Evolutionary conservation across 2,329 filamentous ascomycete genomes (phyloP).

Genomic region (Leptographium lundbergii): DNA sequence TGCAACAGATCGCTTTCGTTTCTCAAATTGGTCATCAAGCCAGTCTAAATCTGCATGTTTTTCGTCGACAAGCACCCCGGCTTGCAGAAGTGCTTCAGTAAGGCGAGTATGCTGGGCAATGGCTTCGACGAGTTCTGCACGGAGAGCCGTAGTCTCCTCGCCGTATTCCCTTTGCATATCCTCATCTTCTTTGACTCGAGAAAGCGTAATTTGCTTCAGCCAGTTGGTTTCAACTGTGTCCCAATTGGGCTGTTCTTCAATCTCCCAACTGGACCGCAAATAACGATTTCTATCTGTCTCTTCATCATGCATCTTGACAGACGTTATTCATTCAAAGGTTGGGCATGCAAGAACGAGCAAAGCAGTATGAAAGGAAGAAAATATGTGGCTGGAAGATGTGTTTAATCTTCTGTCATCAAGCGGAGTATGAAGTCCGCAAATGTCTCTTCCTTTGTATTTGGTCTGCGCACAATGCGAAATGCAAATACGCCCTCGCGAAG

Average conservation of each 20-base stretch:
- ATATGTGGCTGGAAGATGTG: not conserved
- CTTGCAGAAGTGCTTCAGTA: slow-evolving; percentile 23
- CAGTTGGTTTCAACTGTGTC: slow-evolving; percentile 24
- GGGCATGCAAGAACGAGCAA: not conserved
- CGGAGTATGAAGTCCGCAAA: not conserved
- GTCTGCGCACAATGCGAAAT: not conserved
- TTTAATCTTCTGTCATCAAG: not conserved
- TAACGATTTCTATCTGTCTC: not conserved
- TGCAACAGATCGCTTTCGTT: not conserved
- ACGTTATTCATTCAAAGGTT: not conserved
- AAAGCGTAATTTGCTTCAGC: slow-evolving; percentile 11
- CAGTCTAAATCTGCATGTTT: slow-evolving; percentile 7
- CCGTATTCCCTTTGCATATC: slow-evolving; percentile 21
- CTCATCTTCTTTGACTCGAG: slow-evolving; percentile 16
- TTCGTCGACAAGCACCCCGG: slow-evolving; percentile 12
- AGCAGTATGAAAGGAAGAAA: not conserved
- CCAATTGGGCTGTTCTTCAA: slow-evolving; percentile 14
- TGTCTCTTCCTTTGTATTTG: not conserved
- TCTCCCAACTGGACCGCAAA: not conserved
- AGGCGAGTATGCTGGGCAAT: slow-evolving; percentile 24
- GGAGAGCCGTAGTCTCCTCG: slow-evolving; percentile 17
- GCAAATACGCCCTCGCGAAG: not conserved
- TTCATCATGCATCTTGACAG: not conserved
- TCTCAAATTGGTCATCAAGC: slow-evolving; percentile 8
- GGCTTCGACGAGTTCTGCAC: slow-evolving; percentile 21